Base-by-base conservation (phyloP, 1,139 yeast genomes). In the Lodderomyces pseudojiufengensis region DNA sequence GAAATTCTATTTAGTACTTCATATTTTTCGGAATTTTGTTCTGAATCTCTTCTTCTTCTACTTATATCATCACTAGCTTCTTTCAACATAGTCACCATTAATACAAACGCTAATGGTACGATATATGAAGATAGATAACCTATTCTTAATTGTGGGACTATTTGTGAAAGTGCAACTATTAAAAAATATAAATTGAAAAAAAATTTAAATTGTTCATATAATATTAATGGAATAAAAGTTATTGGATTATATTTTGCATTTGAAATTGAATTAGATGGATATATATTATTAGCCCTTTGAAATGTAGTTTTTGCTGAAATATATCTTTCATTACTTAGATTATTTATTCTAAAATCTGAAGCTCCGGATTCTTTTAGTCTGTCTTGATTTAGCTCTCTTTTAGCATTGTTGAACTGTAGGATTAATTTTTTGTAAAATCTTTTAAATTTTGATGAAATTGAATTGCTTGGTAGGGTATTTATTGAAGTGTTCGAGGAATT, bases 191-290 rank as follows among this genome's bases (percentile, higher is more conserved):
- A 65, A 59, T 94, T 94, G 72, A 88, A 94, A 60, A 94, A 94
- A 59, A 92, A 92, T 62, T 88, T 88, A 77, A 94, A 94, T 65
- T 94, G 99, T 57, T 92, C 97, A 57, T 84, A 94, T 29, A 94
- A 70, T 38, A 92, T 80, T 29, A 87, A 70, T 4, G 99, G 99
- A 9, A 94, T 64, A 52, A 94, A 94, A 2, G 96, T 80, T 29
- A 87, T 59, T 3, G 94, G 87, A 51, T 87, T 85, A 61, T 94
- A 94, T 60, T 90, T 92, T 21, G 98, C 97, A 58, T 94, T 94
- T 31, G 95, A 86, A 9, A 94, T 76, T 13, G 94, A 86, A 55
- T 92, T 92, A 11, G 88, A 64, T 2, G 95, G 82, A 52, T 70
- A 84, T 14, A 47, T 48, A 29, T 51, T 49, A 37, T 44, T 47